phyloP scores from a whole-genome alignment of 768 basidiomycete genomes.

The Boletales sp. region DNA sequence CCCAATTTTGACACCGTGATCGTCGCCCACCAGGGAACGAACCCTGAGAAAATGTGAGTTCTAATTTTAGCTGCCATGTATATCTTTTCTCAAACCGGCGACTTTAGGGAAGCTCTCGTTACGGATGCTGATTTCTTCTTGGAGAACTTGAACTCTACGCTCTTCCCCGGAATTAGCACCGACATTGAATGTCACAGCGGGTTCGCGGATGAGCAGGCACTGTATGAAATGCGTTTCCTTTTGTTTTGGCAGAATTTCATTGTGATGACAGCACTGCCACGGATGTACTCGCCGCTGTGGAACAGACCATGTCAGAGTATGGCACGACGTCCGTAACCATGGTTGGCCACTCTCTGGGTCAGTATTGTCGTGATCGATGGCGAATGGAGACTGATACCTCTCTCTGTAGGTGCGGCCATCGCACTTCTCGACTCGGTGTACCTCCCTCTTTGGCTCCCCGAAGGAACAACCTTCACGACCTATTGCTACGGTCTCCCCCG shows the following conservation, averaged over 20 bases:
- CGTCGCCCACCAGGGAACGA: constrained; percentile 33
- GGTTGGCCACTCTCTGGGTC: constrained; percentile 42
- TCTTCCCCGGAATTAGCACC: constrained; percentile 46
- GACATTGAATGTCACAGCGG: constrained; percentile 42
- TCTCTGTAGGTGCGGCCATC: constrained; percentile 31
- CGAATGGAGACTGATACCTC: no score
- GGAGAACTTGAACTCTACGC: constrained; percentile 29
- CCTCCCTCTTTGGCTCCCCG: constrained; percentile 33
- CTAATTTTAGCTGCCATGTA: no score
- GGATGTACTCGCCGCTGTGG: constrained; percentile 38
- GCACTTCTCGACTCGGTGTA: constrained; percentile 35
- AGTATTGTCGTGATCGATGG: neutral
- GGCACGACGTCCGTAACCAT: constrained; percentile 35
- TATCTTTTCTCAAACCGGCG: no score
- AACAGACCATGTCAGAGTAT: constrained; percentile 34
- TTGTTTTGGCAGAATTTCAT: no score
- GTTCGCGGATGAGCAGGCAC: constrained; percentile 41
- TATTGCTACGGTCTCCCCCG: constrained; percentile 35
- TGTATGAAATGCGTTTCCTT: no score
- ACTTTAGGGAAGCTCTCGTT: constrained; percentile 10
- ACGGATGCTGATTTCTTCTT: constrained; percentile 38
- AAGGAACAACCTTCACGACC: constrained; percentile 24
- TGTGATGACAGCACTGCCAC: constrained; percentile 25
- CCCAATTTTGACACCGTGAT: constrained; percentile 32
- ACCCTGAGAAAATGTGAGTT: constrained; percentile 28